Conservation (phyloP, 371 early-diverging fungal species). For the Rhizomucor miehei region DNA sequence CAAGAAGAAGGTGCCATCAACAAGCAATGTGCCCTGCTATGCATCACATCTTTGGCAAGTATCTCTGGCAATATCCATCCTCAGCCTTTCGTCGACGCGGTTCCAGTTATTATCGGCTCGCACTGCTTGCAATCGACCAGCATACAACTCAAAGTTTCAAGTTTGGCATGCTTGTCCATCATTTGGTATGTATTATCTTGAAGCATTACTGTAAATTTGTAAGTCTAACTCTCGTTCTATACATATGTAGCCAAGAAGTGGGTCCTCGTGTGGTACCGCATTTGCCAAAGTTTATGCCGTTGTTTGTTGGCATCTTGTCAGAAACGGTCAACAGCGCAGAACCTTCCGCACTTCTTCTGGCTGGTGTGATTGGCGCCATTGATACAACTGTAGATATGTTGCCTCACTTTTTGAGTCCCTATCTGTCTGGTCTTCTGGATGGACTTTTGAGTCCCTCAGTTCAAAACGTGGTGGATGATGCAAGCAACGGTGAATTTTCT, state of each 20-base stretch:
- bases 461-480: constrained; percentile 32
- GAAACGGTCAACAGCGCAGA: constrained; percentile 30
- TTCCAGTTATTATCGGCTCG: constrained; percentile 58
- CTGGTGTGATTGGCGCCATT: constrained; percentile 68
- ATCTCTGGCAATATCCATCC: constrained; percentile 64
- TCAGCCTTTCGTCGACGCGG: constrained; percentile 55
- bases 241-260: constrained; percentile 61
- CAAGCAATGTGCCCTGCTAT: constrained; percentile 79
- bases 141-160: constrained; percentile 65
- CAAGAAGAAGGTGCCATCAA: constrained; percentile 60
- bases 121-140: constrained; percentile 52
- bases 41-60: constrained; percentile 73
- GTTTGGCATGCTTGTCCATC: constrained; percentile 71
- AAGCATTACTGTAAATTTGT: neutral
- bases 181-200: constrained; percentile 35
- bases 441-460: constrained; percentile 57
- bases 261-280: constrained; percentile 82
- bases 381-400: constrained; percentile 69
- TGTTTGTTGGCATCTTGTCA: constrained; percentile 41
- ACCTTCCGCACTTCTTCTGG: constrained; percentile 42
- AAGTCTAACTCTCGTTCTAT: no score
- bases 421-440: constrained; percentile 58
- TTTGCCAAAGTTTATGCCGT: constrained; percentile 84
- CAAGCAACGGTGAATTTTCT: constrained; percentile 34
- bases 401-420: constrained; percentile 86